A percentile compares a stretch with the other conserved stretches of the same genome.
Evolutionary conservation across 1,139 yeast genomes (phyloP).

Genomic region (Candida neerlandica): DNA sequence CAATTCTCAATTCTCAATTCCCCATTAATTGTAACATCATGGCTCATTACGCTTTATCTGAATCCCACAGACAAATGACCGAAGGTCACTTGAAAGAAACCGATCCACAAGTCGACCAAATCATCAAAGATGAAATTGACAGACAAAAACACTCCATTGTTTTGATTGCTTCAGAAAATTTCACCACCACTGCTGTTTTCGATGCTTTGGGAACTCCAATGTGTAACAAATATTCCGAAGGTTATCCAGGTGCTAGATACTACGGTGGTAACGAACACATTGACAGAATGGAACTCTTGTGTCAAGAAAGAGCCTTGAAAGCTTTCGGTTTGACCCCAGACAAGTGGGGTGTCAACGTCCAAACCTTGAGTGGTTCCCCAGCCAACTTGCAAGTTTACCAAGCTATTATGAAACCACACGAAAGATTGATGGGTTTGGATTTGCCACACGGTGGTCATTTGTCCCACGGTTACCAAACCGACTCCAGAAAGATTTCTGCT

Average conservation of each 20-base stretch:
- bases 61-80: conserved; percentile 65
- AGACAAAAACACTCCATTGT: conserved; percentile 95
- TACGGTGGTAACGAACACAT: conserved; percentile 96
- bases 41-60: conserved; percentile 64
- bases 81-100: conserved; percentile 70
- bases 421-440: conserved; percentile 94
- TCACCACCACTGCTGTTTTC: conserved; percentile 93
- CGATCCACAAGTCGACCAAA: conserved; percentile 82
- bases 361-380: conserved; percentile 92
- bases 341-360: conserved; percentile 96
- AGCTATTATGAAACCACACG: conserved; percentile 88
- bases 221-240: conserved; percentile 98
- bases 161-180: conserved; percentile 91
- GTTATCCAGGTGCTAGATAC: conserved; percentile 96
- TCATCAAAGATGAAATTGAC: conserved; percentile 83
- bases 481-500: conserved; percentile 82
- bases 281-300: conserved; percentile 84
- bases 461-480: conserved; percentile 94
- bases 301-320: conserved; percentile 89
- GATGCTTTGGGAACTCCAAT: conserved; percentile 92
- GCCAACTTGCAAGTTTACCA: conserved; percentile 93
- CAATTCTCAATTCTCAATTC: too few relatives aligned
- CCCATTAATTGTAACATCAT: conserved; percentile 18
- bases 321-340: conserved; percentile 76
- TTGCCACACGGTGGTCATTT: conserved; percentile 97